These are phyloP conservation scores for Daedaleopsis sinensis DNA, from an alignment of 768 basidiomycete genomes.

Conservation along the genomic window DNA sequence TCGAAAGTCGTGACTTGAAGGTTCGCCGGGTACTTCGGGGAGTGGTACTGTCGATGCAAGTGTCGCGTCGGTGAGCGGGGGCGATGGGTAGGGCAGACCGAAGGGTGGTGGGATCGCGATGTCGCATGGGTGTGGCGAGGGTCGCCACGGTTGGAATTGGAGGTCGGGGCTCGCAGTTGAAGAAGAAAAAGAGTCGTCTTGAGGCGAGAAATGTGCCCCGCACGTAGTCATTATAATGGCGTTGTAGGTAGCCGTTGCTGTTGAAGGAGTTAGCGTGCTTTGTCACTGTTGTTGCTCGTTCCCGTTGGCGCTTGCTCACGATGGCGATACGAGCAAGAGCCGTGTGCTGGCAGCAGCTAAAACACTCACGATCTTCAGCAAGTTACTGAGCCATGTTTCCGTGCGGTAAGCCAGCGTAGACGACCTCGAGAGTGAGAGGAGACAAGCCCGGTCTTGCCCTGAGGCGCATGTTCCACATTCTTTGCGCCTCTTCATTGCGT, in stretches of 20 bases:
- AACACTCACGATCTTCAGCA: slow-evolving; percentile 16
- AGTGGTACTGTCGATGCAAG: slow-evolving; percentile 25
- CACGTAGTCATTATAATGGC: slow-evolving; percentile 27
- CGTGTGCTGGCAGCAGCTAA: background rate
- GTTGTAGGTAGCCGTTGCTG: slow-evolving; percentile 20
- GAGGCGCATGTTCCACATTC: background rate
- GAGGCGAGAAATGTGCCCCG: slow-evolving; percentile 14
- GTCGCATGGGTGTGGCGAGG: slow-evolving; percentile 15
- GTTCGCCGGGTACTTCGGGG: slow-evolving; percentile 17
- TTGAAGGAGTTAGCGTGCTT: slow-evolving; percentile 13
- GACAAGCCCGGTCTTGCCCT: background rate
- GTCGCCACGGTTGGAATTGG: slow-evolving; percentile 12
- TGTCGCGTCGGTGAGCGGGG: slow-evolving; percentile 25
- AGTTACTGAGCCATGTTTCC: slow-evolving; percentile 18
- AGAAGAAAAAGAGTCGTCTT: slow-evolving; percentile 18
- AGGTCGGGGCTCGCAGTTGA: slow-evolving; percentile 7
- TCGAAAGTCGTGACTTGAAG: background rate
- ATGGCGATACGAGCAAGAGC: background rate
- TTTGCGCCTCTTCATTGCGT: background rate
- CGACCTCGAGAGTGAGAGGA: slow-evolving; percentile 12
- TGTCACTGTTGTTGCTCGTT: slow-evolving; percentile 11
- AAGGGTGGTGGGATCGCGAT: background rate
- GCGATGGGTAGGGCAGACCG: slow-evolving; percentile 23
- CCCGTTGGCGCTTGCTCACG: background rate
- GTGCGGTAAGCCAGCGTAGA: slow-evolving; percentile 7